These are phyloP conservation scores for Melocanna baccifera DNA, from an alignment of 176 grass and related monocot species.

Conservation along the genomic window DNA sequence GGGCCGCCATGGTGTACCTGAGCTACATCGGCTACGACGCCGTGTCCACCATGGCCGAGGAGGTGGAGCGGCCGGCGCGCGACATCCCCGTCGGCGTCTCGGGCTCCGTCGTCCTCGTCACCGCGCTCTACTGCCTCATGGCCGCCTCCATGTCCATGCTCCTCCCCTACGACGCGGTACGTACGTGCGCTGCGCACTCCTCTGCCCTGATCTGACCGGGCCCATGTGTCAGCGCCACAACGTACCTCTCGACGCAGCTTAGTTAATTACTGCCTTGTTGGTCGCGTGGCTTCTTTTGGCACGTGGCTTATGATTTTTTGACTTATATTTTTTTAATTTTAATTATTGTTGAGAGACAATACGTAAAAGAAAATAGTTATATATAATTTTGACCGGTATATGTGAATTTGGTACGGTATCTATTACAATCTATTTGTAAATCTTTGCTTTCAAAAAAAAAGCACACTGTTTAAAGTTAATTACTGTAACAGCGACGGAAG, in stretches of 20 bases:
- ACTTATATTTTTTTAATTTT: too few relatives aligned
- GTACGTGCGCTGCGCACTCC: background rate
- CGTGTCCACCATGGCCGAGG: slow-evolving; percentile 99
- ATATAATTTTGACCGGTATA: too few relatives aligned
- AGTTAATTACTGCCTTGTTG: background rate
- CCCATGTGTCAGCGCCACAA: background rate
- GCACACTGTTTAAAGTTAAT: too few relatives aligned
- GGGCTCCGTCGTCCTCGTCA: slow-evolving; percentile 77
- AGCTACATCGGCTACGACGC: slow-evolving; percentile 99
- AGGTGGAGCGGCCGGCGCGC: slow-evolving; percentile 61
- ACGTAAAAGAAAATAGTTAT: too few relatives aligned
- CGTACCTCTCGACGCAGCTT: background rate
- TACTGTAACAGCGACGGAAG: too few relatives aligned
- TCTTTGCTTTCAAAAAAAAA: too few relatives aligned
- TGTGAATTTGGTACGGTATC: too few relatives aligned
- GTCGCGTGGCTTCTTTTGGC: too few relatives aligned
- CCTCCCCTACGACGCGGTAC: slow-evolving; percentile 89
- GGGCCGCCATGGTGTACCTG: slow-evolving; percentile 88
- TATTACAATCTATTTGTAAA: too few relatives aligned
- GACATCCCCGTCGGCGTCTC: slow-evolving; percentile 93
- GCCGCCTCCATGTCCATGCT: slow-evolving; percentile 92
- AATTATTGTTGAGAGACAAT: too few relatives aligned
- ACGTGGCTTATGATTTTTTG: fast-evolving
- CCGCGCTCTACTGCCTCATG: slow-evolving; percentile 97
- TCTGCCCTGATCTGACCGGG: background rate